Evolutionary conservation across 2,329 filamentous ascomycete genomes (phyloP).

Genomic region (Byssoonygena ceratinophila): DNA sequence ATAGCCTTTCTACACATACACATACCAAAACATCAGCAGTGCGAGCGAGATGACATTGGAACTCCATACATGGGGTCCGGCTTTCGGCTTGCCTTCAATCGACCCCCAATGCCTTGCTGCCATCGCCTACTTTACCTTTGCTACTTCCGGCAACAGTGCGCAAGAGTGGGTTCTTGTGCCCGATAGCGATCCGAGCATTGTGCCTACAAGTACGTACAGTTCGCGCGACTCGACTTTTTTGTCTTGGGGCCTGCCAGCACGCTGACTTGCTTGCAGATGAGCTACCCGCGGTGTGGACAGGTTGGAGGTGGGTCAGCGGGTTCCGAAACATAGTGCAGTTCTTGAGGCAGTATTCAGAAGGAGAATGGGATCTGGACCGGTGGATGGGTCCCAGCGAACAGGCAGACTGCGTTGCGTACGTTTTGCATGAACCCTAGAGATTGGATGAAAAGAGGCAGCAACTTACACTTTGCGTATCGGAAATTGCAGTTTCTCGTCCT

Average conservation of each 20-base stretch:
- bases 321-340: conserved; percentile 47
- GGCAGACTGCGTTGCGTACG: conserved; percentile 44
- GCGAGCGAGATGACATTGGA: conserved; percentile 47
- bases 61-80: conserved; percentile 83
- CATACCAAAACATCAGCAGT: too few relatives aligned
- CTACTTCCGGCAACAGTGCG: conserved; percentile 33
- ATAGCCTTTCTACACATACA: too few relatives aligned
- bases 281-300: conserved; percentile 49
- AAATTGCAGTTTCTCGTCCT: conserved; percentile 45
- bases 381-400: conserved; percentile 33
- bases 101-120: conserved; percentile 82
- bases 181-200: conserved; percentile 60
- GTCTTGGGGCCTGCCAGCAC: neutral
- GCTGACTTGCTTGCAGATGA: conserved; percentile 35
- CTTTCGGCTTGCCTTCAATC: conserved; percentile 79
- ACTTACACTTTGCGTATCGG: too few relatives aligned
- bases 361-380: conserved; percentile 41
- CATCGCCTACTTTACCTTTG: conserved; percentile 62
- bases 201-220: conserved; percentile 54
- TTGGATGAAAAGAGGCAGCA: neutral
- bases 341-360: conserved; percentile 38
- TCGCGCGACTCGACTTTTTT: neutral
- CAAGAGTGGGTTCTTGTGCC: conserved; percentile 60
- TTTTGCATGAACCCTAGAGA: neutral
- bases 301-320: conserved; percentile 42